Conservation (phyloP, 345 rosid genomes). For the Eucalyptus tenuipes region DNA sequence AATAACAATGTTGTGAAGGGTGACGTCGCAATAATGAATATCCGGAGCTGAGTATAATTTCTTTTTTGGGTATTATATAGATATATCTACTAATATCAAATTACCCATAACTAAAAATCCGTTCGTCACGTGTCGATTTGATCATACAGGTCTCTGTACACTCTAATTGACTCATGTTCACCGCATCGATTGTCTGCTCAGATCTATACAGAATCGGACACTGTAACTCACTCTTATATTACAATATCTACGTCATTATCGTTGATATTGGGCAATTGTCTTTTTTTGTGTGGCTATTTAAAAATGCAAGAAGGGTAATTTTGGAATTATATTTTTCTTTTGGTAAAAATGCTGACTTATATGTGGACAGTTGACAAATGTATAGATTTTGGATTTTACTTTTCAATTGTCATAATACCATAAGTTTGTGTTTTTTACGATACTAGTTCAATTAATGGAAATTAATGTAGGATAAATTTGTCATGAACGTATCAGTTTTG, state of each 20-base stretch:
- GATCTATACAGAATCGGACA: fast-evolving
- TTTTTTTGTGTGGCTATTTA: not conserved
- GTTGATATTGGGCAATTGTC: not conserved
- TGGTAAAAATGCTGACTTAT: no score
- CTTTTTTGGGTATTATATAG: not conserved
- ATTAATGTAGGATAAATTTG: fast-evolving
- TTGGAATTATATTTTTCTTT: not conserved
- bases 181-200: fast-evolving
- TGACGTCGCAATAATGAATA: not conserved
- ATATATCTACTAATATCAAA: not conserved
- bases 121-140: fast-evolving
- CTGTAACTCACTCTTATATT: not conserved
- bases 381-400: fast-evolving
- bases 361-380: fast-evolving
- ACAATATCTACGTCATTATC: not conserved
- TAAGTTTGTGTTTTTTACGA: no score
- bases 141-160: fast-evolving
- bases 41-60: not conserved
- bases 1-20: not conserved
- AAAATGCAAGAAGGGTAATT: no score
- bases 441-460: no score
- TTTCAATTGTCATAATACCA: no score
- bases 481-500: fast-evolving
- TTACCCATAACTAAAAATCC: fast-evolving
- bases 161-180: fast-evolving